Conservation (phyloP, 2,329 filamentous ascomycete genomes). For the Zelopaecilomyces penicillatus region DNA sequence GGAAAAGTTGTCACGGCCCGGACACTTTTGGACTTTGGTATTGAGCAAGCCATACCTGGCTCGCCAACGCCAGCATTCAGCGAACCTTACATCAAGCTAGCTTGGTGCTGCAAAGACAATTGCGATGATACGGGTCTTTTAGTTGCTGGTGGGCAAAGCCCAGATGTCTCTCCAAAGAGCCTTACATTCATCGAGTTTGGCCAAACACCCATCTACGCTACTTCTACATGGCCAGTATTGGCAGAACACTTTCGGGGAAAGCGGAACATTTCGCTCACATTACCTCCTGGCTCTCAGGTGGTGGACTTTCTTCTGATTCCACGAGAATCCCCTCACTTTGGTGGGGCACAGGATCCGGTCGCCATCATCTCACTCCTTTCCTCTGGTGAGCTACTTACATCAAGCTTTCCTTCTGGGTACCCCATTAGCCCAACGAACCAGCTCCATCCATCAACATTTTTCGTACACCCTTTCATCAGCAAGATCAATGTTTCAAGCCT, state of each 20-base stretch:
- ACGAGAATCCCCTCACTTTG: slow-evolving; percentile 74
- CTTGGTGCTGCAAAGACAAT: slow-evolving; percentile 92
- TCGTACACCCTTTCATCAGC: slow-evolving; percentile 84
- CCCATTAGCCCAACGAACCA: slow-evolving; percentile 89
- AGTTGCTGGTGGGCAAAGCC: slow-evolving; percentile 70
- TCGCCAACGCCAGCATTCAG: slow-evolving; percentile 50
- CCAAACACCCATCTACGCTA: slow-evolving; percentile 80
- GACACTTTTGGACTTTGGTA: slow-evolving; percentile 63
- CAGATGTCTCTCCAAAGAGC: slow-evolving; percentile 61
- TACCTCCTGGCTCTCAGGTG: slow-evolving; percentile 69
- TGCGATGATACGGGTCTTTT: slow-evolving; percentile 87
- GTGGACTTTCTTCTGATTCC: slow-evolving; percentile 78
- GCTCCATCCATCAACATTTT: slow-evolving; percentile 76
- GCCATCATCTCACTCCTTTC: slow-evolving; percentile 71
- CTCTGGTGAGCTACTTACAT: slow-evolving; percentile 79
- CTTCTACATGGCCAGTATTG: slow-evolving; percentile 80
- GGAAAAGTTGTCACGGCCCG: slow-evolving; percentile 75
- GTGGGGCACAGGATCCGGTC: slow-evolving; percentile 82
- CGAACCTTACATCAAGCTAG: slow-evolving; percentile 68
- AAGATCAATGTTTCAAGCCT: slow-evolving; percentile 64
- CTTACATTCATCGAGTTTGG: slow-evolving; percentile 88
- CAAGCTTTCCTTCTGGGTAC: slow-evolving; percentile 88
- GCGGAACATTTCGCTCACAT: slow-evolving; percentile 60
- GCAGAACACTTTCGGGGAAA: slow-evolving; percentile 74
- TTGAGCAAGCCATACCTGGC: slow-evolving; percentile 56